These are phyloP conservation scores for Ganoderma resinaceum DNA, from an alignment of 1,284 basidiomycete species.

Conservation along the genomic window DNA sequence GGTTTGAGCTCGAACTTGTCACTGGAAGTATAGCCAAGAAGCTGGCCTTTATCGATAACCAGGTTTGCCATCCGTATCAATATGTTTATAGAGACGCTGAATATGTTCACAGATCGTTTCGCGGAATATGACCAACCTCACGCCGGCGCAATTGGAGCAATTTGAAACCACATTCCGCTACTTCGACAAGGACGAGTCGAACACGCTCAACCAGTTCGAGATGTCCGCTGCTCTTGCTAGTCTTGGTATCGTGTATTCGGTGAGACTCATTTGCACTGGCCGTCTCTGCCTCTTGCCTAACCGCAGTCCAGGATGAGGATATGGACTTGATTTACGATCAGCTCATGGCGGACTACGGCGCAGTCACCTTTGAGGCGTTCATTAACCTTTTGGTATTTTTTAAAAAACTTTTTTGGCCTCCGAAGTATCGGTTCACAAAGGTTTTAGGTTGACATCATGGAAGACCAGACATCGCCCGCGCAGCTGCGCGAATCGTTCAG, in stretches of 20 bases:
- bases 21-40: slow-evolving; percentile 87
- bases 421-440: slow-evolving; percentile 10
- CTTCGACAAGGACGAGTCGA: slow-evolving; percentile 93
- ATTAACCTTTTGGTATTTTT: slow-evolving; percentile 85
- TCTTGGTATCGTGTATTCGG: slow-evolving; percentile 92
- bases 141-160: slow-evolving; percentile 95
- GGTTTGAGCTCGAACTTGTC: slow-evolving; percentile 89
- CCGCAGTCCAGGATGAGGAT: slow-evolving; percentile 74
- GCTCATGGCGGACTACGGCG: slow-evolving; percentile 85
- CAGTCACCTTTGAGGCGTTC: slow-evolving; percentile 94
- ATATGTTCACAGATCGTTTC: slow-evolving; percentile 73
- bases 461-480: slow-evolving; percentile 93
- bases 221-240: slow-evolving; percentile 94
- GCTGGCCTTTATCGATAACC: slow-evolving; percentile 95
- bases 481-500: slow-evolving; percentile 95
- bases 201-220: slow-evolving; percentile 86
- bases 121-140: slow-evolving; percentile 89
- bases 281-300: slow-evolving; percentile 1
- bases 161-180: slow-evolving; percentile 98
- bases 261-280: slow-evolving; percentile 40
- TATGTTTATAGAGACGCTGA: slow-evolving; percentile 2
- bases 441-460: slow-evolving; percentile 88
- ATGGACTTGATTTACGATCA: slow-evolving; percentile 88
- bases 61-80: slow-evolving; percentile 57
- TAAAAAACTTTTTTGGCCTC: neutral